These are phyloP conservation scores for Trypanosomatidae sp. DNA, from an alignment of 208 protist genomes.

Conservation along the genomic window DNA sequence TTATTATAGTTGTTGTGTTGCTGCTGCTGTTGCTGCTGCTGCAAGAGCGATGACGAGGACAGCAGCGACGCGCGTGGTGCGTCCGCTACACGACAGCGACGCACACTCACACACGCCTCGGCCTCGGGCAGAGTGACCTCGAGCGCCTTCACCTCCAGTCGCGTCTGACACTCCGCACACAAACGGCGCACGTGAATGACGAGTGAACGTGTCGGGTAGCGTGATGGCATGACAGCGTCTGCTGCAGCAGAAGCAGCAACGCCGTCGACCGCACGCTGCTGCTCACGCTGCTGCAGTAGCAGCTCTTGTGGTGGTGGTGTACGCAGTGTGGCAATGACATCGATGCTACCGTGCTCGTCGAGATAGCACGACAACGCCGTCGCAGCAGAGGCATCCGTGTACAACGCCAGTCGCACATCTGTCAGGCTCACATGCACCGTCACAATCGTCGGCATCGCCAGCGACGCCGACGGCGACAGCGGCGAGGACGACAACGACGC, in stretches of 20 bases:
- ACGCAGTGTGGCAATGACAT: conserved; percentile 30
- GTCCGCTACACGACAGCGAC: too few species aligned
- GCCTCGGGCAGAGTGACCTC: conserved; percentile 56
- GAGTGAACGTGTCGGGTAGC: conserved; percentile 17
- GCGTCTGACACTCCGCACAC: conserved; percentile 70
- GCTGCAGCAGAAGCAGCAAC: background rate
- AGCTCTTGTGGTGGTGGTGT: background rate
- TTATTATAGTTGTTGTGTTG: too few species aligned
- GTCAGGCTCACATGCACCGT: conserved; percentile 49
- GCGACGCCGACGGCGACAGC: too few species aligned
- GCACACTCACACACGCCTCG: conserved; percentile 24
- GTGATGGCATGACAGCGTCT: conserved; percentile 7
- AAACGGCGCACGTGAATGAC: conserved; percentile 27
- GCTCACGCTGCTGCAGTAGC: background rate
- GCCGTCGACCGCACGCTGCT: background rate
- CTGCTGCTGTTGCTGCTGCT: background rate
- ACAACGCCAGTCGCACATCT: conserved; percentile 46
- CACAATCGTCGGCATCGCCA: conserved; percentile 8
- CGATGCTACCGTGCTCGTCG: conserved; percentile 32
- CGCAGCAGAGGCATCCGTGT: conserved; percentile 44
- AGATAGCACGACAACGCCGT: conserved; percentile 57
- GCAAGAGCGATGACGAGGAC: conserved; percentile 2
- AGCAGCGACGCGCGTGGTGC: too few species aligned
- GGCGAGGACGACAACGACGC: background rate
- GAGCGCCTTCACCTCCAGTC: conserved; percentile 78